A percentile compares a stretch with the other conserved stretches of the same genome.
Conservation (phyloP, 805 yeast species). For the Suhomyces faveliae region DNA sequence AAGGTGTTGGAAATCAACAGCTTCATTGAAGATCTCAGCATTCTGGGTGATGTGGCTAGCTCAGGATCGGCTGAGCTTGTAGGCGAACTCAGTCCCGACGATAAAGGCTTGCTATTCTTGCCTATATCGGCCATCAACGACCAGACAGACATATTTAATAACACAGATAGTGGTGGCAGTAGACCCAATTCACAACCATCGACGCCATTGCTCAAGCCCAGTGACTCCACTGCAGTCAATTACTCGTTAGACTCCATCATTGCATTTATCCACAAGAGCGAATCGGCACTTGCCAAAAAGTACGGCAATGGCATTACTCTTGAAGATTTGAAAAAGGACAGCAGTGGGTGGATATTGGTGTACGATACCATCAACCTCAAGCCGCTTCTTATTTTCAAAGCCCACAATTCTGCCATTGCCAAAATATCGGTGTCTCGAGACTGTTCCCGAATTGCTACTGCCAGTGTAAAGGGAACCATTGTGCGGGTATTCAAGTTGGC, state of each 20-base stretch:
- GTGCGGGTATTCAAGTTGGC: slow-evolving; percentile 32
- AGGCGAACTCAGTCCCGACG: slow-evolving; percentile 39
- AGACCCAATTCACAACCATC: slow-evolving; percentile 12
- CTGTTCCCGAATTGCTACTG: slow-evolving; percentile 35
- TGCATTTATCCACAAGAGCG: slow-evolving; percentile 25
- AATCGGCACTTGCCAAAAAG: slow-evolving; percentile 11
- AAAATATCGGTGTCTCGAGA: slow-evolving; percentile 29
- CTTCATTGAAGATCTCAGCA: slow-evolving; percentile 1
- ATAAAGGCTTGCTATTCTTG: slow-evolving; percentile 32
- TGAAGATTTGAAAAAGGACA: slow-evolving; percentile 27
- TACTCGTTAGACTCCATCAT: slow-evolving; percentile 19
- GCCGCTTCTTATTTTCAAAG: slow-evolving; percentile 36
- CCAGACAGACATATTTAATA: slow-evolving; percentile 32
- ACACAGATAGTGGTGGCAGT: slow-evolving; percentile 10
- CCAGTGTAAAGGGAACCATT: slow-evolving; percentile 44
- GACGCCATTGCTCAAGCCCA: slow-evolving; percentile 15
- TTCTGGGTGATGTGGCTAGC: neutral
- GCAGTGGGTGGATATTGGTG: slow-evolving; percentile 39
- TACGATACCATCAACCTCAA: slow-evolving; percentile 37
- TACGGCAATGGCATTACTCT: slow-evolving; percentile 16
- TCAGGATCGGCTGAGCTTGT: slow-evolving; percentile 16
- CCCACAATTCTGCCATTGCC: slow-evolving; percentile 38
- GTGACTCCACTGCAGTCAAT: slow-evolving; percentile 15
- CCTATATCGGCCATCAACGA: slow-evolving; percentile 31
- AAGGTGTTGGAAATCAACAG: slow-evolving; percentile 34